Base-by-base conservation (phyloP, 2,329 filamentous ascomycete genomes). In the Escovopsis sp. region DNA sequence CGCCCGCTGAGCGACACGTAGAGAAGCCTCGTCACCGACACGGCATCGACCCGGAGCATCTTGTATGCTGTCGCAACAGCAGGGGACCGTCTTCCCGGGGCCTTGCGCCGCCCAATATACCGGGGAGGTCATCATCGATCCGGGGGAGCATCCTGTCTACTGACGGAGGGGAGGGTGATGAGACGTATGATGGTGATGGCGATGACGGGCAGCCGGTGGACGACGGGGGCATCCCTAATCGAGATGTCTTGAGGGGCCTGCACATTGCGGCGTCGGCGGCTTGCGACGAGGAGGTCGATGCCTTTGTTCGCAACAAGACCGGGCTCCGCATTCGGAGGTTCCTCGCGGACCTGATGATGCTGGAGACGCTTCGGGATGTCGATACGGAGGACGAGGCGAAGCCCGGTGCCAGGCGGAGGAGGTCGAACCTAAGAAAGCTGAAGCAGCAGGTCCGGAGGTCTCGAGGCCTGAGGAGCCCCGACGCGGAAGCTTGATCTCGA, bases 221-320 rank as follows among this genome's bases (percentile, higher is more conserved):
- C 28, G 39, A 67, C 43, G 49, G 49, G 11, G 53, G 60, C 33
- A 65, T 73, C 28, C 57, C 56, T 23, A 67, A 76, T 50, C 61
- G 64, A 38, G 69, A 74, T 50, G 67, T 77, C 3, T 62, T 77
- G 39, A 62, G 66, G 40, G 74, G 73, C 0, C 57, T 78, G 10
- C 69, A 71, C 45, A 65, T 77, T 34, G 72, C 72, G 5, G 66
- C 70, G 28, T 69, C 68, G 5, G 74, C 73, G 10, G 73, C 73
- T 4, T 74, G 72, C 40, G 68, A 77, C 43, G 66, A 72, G 43
- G 58, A 66, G 33, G 64, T 75, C 2, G 72, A 77, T 51, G 62
- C 63, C 0, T 68, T 68, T 53, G 68, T 78, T 42, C 59, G 64
- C 26, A 58, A 66, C 19, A 64, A 66, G 46, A 75, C 71, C 0